A percentile compares a stretch with the other conserved stretches of the same genome.
Conservation (phyloP, 2,329 filamentous ascomycete genomes). For the Fusarium nodosum region DNA sequence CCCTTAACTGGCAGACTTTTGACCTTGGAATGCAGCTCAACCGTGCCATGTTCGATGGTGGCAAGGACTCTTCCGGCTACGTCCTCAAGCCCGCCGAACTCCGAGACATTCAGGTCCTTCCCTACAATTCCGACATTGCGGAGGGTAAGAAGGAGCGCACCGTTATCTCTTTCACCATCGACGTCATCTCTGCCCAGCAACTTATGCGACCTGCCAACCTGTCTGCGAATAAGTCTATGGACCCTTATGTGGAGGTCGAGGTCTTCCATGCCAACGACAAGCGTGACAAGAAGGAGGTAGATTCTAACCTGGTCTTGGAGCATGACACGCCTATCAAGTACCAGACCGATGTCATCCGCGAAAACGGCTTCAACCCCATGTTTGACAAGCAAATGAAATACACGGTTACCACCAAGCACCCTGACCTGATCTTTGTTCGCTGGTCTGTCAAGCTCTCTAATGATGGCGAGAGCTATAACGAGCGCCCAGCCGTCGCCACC, state of each 20-base stretch:
- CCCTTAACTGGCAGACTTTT: slow-evolving; percentile 98
- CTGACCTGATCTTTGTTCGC: slow-evolving; percentile 91
- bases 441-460: slow-evolving; percentile 91
- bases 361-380: slow-evolving; percentile 93
- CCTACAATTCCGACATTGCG: slow-evolving; percentile 63
- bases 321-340: slow-evolving; percentile 76
- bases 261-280: slow-evolving; percentile 96
- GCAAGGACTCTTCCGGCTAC: slow-evolving; percentile 88
- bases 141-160: slow-evolving; percentile 81
- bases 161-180: slow-evolving; percentile 85
- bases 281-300: slow-evolving; percentile 84
- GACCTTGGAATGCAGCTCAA: slow-evolving; percentile 97
- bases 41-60: slow-evolving; percentile 96
- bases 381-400: slow-evolving; percentile 87
- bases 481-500: slow-evolving; percentile 77
- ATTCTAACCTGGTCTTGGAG: slow-evolving; percentile 65
- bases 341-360: slow-evolving; percentile 82
- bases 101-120: slow-evolving; percentile 75
- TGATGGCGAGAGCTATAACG: slow-evolving; percentile 77
- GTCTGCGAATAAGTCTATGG: slow-evolving; percentile 79
- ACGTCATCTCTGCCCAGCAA: slow-evolving; percentile 94
- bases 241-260: slow-evolving; percentile 95
- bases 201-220: slow-evolving; percentile 85
- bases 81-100: slow-evolving; percentile 92
- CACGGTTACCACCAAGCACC: slow-evolving; percentile 91